phyloP scores from a whole-genome alignment of 2,329 filamentous ascomycete genomes.

The Geosmithia morbida region DNA sequence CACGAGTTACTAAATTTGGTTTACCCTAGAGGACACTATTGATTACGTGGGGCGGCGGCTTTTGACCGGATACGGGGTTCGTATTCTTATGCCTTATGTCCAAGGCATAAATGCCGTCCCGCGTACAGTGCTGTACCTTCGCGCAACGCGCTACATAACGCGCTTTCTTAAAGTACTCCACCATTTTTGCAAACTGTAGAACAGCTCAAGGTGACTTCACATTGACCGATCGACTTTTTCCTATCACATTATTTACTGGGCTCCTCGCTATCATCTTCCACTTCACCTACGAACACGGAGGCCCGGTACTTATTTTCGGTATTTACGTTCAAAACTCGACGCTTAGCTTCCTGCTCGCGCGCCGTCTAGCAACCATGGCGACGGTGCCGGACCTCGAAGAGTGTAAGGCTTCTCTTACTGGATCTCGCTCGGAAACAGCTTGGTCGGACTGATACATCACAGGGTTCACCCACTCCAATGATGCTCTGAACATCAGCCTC shows the following conservation, averaged over 20 bases:
- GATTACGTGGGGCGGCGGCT: background rate
- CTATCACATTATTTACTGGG: no score
- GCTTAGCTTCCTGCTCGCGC: background rate
- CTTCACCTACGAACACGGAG: no score
- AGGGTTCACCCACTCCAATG: constrained; percentile 48
- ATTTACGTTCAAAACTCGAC: background rate
- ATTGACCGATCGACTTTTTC: background rate
- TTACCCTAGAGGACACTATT: background rate
- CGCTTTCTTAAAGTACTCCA: background rate
- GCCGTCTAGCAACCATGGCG: constrained; percentile 10
- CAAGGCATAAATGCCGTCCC: background rate
- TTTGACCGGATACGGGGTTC: background rate
- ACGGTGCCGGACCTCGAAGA: constrained; percentile 15
- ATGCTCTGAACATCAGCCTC: constrained; percentile 48
- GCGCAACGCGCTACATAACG: background rate
- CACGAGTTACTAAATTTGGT: background rate
- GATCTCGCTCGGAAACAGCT: no score
- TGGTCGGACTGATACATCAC: background rate
- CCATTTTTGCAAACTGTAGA: background rate
- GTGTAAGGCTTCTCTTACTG: constrained; percentile 12
- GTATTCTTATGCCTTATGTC: background rate
- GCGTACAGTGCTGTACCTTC: constrained; percentile 1
- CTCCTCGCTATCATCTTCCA: no score
- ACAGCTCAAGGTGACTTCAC: background rate
- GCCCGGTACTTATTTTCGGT: background rate